A percentile compares a stretch with the other conserved stretches of the same genome.
Conservation (phyloP, 140 eudicot genomes). For the Cichorium intybus region DNA sequence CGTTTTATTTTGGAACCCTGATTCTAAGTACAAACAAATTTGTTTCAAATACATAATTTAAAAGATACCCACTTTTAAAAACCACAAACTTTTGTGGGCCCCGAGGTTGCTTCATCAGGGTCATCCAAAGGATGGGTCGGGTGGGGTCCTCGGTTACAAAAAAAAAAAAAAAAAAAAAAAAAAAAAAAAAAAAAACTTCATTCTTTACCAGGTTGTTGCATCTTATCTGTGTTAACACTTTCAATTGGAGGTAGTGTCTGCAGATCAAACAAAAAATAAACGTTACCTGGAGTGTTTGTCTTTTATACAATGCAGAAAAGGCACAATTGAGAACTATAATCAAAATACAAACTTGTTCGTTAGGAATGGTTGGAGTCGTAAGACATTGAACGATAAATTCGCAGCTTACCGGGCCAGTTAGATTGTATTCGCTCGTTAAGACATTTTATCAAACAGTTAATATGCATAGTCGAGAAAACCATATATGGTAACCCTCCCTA, state of each 20-base stretch:
- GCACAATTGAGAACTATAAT: slow-evolving; percentile 5
- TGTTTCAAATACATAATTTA: not conserved
- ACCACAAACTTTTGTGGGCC: not conserved
- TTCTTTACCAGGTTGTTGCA: slow-evolving; percentile 33
- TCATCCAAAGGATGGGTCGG: too few relatives aligned
- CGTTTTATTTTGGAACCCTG: not conserved
- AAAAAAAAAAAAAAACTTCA: slow-evolving; percentile 32
- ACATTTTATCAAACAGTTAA: slow-evolving; percentile 40
- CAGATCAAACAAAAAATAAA: slow-evolving; percentile 17
- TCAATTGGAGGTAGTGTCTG: slow-evolving; percentile 68
- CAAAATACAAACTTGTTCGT: too few relatives aligned
- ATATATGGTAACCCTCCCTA: too few relatives aligned
- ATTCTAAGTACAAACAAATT: slow-evolving; percentile 9
- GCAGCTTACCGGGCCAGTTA: not conserved
- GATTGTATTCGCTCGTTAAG: slow-evolving; percentile 14
- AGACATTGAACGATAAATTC: not conserved
- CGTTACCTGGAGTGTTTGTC: not conserved
- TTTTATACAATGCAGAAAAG: slow-evolving; percentile 5
- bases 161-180: too few relatives aligned
- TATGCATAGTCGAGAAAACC: not conserved
- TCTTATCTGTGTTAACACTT: slow-evolving; percentile 31
- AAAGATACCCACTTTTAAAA: slow-evolving; percentile 7
- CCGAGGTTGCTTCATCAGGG: too few relatives aligned
- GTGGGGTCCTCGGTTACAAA: too few relatives aligned
- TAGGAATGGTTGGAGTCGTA: too few relatives aligned